Evolutionary conservation across 2,329 filamentous ascomycete species (phyloP), one percentile per base, ranked within the genome.

Genomic region (Coniochaeta sp.): DNA sequence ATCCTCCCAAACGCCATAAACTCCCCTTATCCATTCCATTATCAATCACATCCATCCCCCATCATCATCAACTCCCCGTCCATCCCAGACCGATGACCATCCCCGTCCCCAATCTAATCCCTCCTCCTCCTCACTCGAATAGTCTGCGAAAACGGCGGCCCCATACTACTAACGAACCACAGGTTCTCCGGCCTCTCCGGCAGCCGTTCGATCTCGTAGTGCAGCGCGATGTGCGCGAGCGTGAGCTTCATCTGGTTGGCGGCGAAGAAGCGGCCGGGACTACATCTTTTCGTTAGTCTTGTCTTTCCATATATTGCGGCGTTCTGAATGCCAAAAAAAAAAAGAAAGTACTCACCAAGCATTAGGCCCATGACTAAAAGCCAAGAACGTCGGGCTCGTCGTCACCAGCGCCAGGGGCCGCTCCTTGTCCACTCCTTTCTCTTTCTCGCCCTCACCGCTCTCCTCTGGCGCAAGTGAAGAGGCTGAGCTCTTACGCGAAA

Each of bases 201-300:
- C 28, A 49, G 12, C 18, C 61, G 61, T 56, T 68, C 62, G 49
- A 71, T 66, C 46, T 71, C 66, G 50, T 67, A 71, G 4, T 64
- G 59, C 16, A 63, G 27, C 5, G 63, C 61, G 16, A 70, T 66
- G 49, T 67, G 62, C 1, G 61, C 62, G 24, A 69, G 51, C 12
- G 65, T 57, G 31, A 69, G 63, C 58, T 71, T 71, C 28, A 71
- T 58, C 56, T 70, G 66, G 48, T 67, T 65, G 4, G 66, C 57
- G n/a, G 68, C 67, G 49, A 71, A 70, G 63, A 71, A 70, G 10
- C 68, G 59, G 3, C 67, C 68, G 1, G 68, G 66, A 27, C 65
- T 67, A 38, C 6, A 49, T 14, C n/a, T 1, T 3, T 8, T 2
- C 27, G 48, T 48, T 8, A 42, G 18, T 22, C 48, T 16, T 12